phyloP scores from a whole-genome alignment of 345 rosid species.

The Noccaea caerulescens region DNA sequence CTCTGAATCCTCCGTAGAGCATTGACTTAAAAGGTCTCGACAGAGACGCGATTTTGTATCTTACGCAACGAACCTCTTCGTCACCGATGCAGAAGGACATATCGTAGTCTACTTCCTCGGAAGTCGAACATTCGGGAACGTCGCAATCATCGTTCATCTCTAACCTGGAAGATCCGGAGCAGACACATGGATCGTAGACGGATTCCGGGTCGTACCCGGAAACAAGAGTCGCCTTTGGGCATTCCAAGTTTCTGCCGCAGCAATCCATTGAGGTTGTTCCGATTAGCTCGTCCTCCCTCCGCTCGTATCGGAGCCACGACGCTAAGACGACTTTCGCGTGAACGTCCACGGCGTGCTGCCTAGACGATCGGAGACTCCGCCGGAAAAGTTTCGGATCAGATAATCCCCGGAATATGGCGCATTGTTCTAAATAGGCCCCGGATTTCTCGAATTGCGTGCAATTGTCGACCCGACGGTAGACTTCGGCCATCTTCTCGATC shows the following conservation, averaged over 20 bases:
- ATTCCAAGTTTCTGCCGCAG: conserved; percentile 77
- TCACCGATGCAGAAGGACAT: conserved; percentile 79
- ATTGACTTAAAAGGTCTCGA: conserved; percentile 75
- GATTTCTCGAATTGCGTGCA: conserved; percentile 67
- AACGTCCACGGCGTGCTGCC: conserved; percentile 81
- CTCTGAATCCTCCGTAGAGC: conserved; percentile 77
- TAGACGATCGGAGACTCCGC: conserved; percentile 70
- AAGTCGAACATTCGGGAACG: conserved; percentile 66
- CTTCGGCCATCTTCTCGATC: conserved; percentile 64
- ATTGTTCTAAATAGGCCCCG: conserved; percentile 65
- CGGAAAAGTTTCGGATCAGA: conserved; percentile 79
- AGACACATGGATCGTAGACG: conserved; percentile 63
- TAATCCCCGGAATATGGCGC: conserved; percentile 67
- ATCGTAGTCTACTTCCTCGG: conserved; percentile 66
- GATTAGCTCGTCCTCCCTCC: conserved; percentile 89
- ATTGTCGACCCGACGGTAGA: conserved; percentile 56
- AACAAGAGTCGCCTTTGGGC: conserved; percentile 80
- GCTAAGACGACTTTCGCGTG: conserved; percentile 84
- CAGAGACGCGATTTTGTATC: conserved; percentile 71
- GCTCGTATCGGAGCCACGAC: conserved; percentile 86
- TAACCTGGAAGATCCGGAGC: conserved; percentile 51
- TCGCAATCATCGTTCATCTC: conserved; percentile 41
- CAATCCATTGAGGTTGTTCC: conserved; percentile 84
- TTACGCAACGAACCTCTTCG: conserved; percentile 71
- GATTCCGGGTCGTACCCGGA: conserved; percentile 77